Conservation (phyloP, 805 yeast genomes). For the Komagataella ulmi region DNA sequence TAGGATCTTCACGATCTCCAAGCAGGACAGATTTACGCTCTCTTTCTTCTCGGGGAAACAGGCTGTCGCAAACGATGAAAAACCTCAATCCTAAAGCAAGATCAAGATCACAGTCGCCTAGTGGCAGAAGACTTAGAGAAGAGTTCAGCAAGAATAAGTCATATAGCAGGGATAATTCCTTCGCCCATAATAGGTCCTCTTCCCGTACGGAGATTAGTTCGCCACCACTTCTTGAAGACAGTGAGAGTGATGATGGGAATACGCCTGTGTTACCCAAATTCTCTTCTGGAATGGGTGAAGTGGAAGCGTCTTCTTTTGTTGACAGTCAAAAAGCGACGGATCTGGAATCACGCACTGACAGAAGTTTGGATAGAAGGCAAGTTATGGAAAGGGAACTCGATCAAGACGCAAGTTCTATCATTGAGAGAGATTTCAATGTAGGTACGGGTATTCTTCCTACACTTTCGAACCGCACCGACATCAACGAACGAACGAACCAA, state of each 20-base stretch:
- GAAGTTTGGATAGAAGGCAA: not conserved
- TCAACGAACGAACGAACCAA: not conserved
- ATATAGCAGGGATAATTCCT: not conserved
- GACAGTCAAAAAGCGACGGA: not conserved
- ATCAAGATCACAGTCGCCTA: not conserved
- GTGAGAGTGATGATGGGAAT: not conserved
- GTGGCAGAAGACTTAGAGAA: not conserved
- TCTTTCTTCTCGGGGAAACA: not conserved
- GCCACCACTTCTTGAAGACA: not conserved
- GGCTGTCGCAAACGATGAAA: not conserved
- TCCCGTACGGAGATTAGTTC: not conserved
- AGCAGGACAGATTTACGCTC: not conserved
- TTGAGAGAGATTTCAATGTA: not conserved
- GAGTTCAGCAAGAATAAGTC: not conserved
- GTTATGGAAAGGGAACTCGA: not conserved
- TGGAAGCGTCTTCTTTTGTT: not conserved
- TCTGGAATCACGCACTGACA: not conserved
- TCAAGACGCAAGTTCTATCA: not conserved
- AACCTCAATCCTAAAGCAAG: not conserved
- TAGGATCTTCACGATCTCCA: not conserved
- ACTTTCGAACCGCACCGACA: not conserved
- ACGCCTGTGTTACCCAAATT: not conserved
- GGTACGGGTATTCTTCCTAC: not conserved
- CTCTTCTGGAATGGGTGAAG: not conserved
- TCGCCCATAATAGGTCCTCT: not conserved